These are phyloP conservation scores for Sphagnurus paluster DNA, from an alignment of 1,284 basidiomycete species.

Conservation along the genomic window DNA sequence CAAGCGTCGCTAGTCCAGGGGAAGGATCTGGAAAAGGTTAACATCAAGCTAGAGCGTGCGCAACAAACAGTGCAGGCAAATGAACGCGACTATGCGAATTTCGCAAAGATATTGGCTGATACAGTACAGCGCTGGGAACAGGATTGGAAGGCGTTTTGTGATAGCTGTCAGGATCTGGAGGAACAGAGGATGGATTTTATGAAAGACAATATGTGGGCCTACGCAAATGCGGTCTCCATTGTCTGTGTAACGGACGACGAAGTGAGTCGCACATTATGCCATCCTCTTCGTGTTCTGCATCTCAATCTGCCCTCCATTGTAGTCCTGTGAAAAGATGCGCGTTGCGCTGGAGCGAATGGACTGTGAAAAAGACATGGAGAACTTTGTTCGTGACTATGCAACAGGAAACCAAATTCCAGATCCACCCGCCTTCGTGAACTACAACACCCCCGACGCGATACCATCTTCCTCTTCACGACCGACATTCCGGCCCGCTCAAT, in stretches of 20 bases:
- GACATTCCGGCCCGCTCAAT: conserved; percentile 57
- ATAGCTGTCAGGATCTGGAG: conserved; percentile 94
- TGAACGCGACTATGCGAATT: conserved; percentile 90
- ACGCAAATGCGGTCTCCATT: conserved; percentile 93
- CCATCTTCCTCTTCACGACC: conserved; percentile 56
- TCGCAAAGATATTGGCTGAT: conserved; percentile 79
- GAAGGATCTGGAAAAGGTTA: conserved; percentile 90
- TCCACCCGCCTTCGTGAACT: conserved; percentile 81
- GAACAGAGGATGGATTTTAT: conserved; percentile 92
- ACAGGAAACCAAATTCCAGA: conserved; percentile 87
- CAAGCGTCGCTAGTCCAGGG: conserved; percentile 94
- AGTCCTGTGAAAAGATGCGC: conserved; percentile 90
- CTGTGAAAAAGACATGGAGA: conserved; percentile 79
- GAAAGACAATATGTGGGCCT: conserved; percentile 96
- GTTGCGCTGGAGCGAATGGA: conserved; percentile 83
- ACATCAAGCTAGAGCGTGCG: conserved; percentile 84
- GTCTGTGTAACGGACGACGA: conserved; percentile 97
- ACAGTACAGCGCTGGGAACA: conserved; percentile 89
- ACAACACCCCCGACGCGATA: conserved; percentile 62
- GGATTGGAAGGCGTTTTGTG: conserved; percentile 93
- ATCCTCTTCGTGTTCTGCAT: too few species aligned
- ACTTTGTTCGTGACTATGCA: conserved; percentile 82
- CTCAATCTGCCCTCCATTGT: conserved; percentile 6
- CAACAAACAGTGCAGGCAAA: conserved; percentile 88
- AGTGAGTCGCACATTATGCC: too few species aligned